Base-by-base conservation (phyloP, 2,329 filamentous ascomycete genomes). In the Trichoderma harzianum region DNA sequence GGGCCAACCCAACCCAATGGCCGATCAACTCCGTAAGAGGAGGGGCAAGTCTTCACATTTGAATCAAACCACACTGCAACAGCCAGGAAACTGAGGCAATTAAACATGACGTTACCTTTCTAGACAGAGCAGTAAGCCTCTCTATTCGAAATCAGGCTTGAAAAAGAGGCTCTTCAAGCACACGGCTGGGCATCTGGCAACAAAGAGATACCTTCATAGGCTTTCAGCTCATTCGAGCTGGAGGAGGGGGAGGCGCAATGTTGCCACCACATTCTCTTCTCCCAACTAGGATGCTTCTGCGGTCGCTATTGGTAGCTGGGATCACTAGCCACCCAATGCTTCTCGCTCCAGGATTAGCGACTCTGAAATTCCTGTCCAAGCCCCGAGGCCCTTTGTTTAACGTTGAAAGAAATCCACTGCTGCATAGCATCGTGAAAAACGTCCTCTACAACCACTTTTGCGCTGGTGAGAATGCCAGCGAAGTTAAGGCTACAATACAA, bases 381-480 rank as follows among this genome's bases (percentile, higher is more conserved):
- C 58, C 68, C 3, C 24, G 68, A 21, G 24, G 21, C 5, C 6
- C n/a, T n/a, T 11, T 70, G 5, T 70, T 63, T 2, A 70, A 55
- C 21, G 32, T 70, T 21, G 30, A 55, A 7, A 64, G 26, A 28
- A 70, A 70, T 7, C 58, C 36, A 10, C 5, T 70, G 16, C 28
- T 67, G 8, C 51, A 63, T 36, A 36, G 21, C 28, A 57, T 61
- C 18, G 5, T 72, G 28, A 85, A 85, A 76, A 81, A 83, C 72
- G 88, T 86, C 0, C 87, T 86, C 5, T 85, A 80, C 75, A 86
- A 86, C 47, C 87, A 89, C 69, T 89, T 89, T 78, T 89, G 87
- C 74, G 84, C 85, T 0, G 87, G 87, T 1, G 84, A 86, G 75
- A 85, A 82, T 30, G 78, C 79, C 14, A 76, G 78, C 0, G 84